phyloP scores from a whole-genome alignment of 2,329 filamentous ascomycete genomes.

The Paramyrothecium roridum region DNA sequence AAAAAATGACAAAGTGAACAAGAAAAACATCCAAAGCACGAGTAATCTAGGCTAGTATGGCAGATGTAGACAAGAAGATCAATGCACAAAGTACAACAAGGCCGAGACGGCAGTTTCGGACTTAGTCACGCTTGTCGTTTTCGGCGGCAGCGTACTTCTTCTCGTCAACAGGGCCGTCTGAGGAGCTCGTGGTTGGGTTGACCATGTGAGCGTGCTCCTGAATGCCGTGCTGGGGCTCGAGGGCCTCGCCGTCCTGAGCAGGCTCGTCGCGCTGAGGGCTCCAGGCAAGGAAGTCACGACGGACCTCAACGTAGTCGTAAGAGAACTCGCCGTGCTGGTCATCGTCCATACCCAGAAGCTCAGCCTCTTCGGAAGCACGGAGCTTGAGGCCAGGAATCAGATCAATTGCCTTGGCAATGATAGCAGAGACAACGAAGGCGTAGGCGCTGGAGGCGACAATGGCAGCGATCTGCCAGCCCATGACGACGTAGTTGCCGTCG shows the following conservation, averaged over 20 bases:
- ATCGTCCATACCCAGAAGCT: conserved; percentile 85
- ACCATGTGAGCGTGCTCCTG: conserved; percentile 54
- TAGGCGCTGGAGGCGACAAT: conserved; percentile 65
- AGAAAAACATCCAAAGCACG: conserved; percentile 6
- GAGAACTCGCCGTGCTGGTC: conserved; percentile 89
- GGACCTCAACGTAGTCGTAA: conserved; percentile 87
- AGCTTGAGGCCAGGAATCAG: conserved; percentile 74
- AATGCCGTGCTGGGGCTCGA: conserved; percentile 69
- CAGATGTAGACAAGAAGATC: background rate
- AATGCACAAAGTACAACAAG: background rate
- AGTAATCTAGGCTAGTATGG: background rate
- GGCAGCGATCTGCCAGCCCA: conserved; percentile 80
- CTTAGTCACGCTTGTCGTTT: conserved; percentile 10
- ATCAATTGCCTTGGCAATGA: conserved; percentile 74
- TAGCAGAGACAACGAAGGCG: conserved; percentile 69
- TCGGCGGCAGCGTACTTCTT: conserved; percentile 18
- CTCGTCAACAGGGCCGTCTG: conserved; percentile 14
- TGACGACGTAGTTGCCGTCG: conserved; percentile 68
- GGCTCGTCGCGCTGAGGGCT: conserved; percentile 71
- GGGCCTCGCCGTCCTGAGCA: conserved; percentile 51
- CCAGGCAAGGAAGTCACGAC: conserved; percentile 85
- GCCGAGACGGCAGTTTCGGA: background rate
- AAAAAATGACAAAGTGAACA: conserved; percentile 7
- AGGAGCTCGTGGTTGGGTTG: conserved; percentile 19
- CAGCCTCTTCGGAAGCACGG: conserved; percentile 76